phyloP scores from a whole-genome alignment of 106 monocot species.

The Ottelia alismoides region DNA sequence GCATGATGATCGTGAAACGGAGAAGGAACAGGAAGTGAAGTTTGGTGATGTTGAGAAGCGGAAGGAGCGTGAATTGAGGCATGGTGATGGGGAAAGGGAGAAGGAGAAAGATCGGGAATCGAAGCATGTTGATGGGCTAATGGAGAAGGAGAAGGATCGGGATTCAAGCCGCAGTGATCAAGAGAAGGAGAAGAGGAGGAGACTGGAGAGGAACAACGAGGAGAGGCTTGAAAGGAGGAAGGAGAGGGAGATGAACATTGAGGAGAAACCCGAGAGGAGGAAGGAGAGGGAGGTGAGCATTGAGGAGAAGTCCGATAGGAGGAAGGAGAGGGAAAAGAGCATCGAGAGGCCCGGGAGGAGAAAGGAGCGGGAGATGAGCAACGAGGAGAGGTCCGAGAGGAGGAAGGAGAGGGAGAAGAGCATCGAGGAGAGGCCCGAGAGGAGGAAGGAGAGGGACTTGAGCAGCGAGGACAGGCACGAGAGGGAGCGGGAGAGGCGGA shows the following conservation, averaged over 20 bases:
- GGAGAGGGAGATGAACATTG: background rate
- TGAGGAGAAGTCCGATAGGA: too few relatives aligned
- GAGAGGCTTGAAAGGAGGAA: constrained; percentile 4
- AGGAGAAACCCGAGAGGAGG: constrained; percentile 2
- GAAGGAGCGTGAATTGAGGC: constrained; percentile 7
- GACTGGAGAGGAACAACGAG: constrained; percentile 6
- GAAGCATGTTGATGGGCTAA: background rate
- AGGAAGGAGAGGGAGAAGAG: constrained; percentile 4
- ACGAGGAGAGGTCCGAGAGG: constrained; percentile 11
- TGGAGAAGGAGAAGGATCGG: constrained; percentile 12
- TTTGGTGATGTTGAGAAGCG: too few relatives aligned
- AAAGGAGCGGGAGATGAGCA: background rate
- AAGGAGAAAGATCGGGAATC: too few relatives aligned
- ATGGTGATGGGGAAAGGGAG: too few relatives aligned
- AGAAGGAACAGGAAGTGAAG: too few relatives aligned
- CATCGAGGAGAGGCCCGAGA: constrained; percentile 1
- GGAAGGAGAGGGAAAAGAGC: constrained; percentile 7
- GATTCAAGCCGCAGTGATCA: constrained; percentile 6
- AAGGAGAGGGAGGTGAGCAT: constrained; percentile 3
- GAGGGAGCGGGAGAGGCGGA: constrained; percentile 4
- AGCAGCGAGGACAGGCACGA: constrained; percentile 13
- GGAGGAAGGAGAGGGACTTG: constrained; percentile 3
- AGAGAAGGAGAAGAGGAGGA: too few relatives aligned
- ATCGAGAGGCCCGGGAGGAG: background rate
- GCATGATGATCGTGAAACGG: too few relatives aligned